Conservation (phyloP, 192 early-diverging fungal species). For the Gaertneriomyces sp. region DNA sequence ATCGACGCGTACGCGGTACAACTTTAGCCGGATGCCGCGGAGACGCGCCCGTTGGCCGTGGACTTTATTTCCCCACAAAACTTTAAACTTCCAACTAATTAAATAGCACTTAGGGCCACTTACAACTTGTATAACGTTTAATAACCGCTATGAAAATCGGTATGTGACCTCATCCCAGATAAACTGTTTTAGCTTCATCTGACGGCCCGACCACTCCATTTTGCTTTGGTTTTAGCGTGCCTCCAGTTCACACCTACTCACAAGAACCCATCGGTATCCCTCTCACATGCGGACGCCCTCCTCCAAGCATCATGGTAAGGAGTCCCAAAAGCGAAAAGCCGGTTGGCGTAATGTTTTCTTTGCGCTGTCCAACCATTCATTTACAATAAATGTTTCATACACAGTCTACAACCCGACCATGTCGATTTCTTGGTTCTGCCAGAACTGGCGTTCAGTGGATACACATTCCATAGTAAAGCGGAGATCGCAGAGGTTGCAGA, state of each 20-base stretch:
- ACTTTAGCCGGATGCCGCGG: too few species aligned
- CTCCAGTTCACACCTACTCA: conserved; percentile 51
- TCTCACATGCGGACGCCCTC: conserved; percentile 31
- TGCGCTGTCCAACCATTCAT: background rate
- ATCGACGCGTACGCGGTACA: too few species aligned
- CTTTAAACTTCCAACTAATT: too few species aligned
- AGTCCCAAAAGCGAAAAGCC: background rate
- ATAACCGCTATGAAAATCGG: too few species aligned
- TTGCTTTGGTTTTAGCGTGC: conserved; percentile 1
- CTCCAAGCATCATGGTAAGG: conserved; percentile 15
- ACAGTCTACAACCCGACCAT: conserved; percentile 1
- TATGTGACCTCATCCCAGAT: too few species aligned
- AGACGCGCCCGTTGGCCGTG: too few species aligned
- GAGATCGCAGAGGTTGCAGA: conserved; percentile 61
- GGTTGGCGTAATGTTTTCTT: too few species aligned
- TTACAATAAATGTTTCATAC: background rate
- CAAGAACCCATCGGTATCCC: conserved; percentile 33
- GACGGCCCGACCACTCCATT: background rate
- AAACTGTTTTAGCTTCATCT: background rate
- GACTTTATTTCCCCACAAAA: too few species aligned
- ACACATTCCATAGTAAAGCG: conserved; percentile 55
- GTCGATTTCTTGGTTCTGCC: conserved; percentile 71
- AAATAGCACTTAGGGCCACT: too few species aligned
- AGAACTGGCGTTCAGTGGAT: conserved; percentile 77
- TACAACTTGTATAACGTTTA: too few species aligned